Evolutionary conservation across 108 stramenopile species (phyloP).

Genomic region (Fistulifera pelliculosa): DNA sequence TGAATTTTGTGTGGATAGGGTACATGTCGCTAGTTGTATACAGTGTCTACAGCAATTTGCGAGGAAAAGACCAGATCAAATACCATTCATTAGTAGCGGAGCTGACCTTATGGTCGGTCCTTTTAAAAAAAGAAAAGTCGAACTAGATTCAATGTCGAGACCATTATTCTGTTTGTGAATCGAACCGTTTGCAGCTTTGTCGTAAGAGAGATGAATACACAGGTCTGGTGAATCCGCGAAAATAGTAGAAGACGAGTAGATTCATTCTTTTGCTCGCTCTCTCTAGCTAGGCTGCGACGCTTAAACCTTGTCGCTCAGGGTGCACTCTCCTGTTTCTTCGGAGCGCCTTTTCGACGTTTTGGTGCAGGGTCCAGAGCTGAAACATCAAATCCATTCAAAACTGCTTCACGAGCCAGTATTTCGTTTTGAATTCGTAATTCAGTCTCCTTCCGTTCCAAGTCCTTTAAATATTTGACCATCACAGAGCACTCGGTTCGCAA

Average conservation of each 20-base stretch:
- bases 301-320: not conserved
- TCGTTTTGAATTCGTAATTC: constrained; percentile 24
- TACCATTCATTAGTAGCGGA: constrained; percentile 53
- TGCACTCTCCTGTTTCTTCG: constrained; percentile 1
- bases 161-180: not conserved
- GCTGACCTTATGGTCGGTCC: constrained; percentile 60
- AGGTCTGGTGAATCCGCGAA: too few species aligned
- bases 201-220: too few species aligned
- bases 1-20: constrained; percentile 61
- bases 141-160: too few species aligned
- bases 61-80: constrained; percentile 63
- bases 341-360: constrained; percentile 21
- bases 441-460: constrained; percentile 28
- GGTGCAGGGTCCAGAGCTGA: constrained; percentile 27
- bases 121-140: too few species aligned
- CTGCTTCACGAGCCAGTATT: constrained; percentile 30
- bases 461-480: constrained; percentile 32
- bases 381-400: constrained; percentile 33
- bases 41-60: constrained; percentile 40
- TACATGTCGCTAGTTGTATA: constrained; percentile 51
- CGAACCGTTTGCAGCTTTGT: too few species aligned
- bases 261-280: not conserved
- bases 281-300: too few species aligned
- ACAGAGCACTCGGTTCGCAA: constrained; percentile 30
- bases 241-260: too few species aligned